Base-by-base conservation (phyloP, 2,329 filamentous ascomycete genomes). In the Pseudogymnoascus sp. region DNA sequence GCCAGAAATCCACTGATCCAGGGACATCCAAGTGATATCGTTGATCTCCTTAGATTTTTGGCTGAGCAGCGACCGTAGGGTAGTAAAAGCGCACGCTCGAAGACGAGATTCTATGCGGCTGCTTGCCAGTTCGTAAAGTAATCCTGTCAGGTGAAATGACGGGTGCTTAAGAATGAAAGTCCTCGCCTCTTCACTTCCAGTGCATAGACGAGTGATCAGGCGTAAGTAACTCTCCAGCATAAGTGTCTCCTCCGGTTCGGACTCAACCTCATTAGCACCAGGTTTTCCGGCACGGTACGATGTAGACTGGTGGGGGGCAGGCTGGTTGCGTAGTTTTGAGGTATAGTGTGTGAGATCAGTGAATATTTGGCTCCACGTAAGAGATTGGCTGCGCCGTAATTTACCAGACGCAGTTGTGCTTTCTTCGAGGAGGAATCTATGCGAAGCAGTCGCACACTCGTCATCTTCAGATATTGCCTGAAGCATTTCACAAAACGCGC, bases 161-260 rank as follows among this genome's bases (percentile, higher is more conserved):
- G 69, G 82, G 64, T 85, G 78, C 44, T 85, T 82, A 21, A 96
- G 78, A 64, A 97, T 81, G 79, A 89, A 96, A 36, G 83, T 77
- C 60, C 93, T 84, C 1, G 91, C 89, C 18, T 81, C 78, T 64
- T 83, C 80, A 71, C 91, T 96, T 72, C 93, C 86, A 21, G 83
- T 81, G 66, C 89, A 88, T 8, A 99, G 79, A 74, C 96, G 91
- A 3, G 91, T 86, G 69, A 96, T 89, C 4, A 99, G 82, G 31
- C 93, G 87, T 61, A 99, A 81, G 73, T 97, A 97, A 69, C 91
- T 93, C 72, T 97, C 92, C 28, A 99, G 81, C 91, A 99, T 97
- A 76, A 96, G 90, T n/a, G 89, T 88, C 42, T 91, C 96, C 74
- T 99, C 96, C 3, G 92, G 90, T 72, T 97, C 93, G 28, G 83